phyloP scores from a whole-genome alignment of 306 rosid genomes.

The Begonia masoniana region DNA sequence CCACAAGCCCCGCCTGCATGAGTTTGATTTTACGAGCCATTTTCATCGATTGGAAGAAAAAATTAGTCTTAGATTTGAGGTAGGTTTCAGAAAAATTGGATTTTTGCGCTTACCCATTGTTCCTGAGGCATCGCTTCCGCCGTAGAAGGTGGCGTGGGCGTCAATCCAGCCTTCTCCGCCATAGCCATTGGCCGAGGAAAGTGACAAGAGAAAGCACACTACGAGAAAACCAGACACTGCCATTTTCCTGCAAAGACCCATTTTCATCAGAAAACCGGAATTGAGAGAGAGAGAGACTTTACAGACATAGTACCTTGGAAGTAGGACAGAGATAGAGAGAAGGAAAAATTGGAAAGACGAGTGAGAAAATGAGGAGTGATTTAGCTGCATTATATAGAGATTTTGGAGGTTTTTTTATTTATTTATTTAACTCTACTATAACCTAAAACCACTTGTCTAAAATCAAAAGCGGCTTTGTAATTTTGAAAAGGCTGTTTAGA shows the following conservation, averaged over 20 bases:
- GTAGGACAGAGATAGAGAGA: background rate
- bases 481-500: background rate
- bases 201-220: conserved; percentile 19
- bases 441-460: background rate
- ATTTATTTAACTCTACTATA: background rate
- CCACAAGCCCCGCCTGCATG: conserved; percentile 64
- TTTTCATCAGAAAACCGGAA: background rate
- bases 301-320: background rate
- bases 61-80: background rate
- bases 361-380: background rate
- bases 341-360: background rate
- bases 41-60: background rate
- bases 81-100: background rate
- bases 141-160: conserved; percentile 64
- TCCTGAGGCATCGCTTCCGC: conserved; percentile 62
- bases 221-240: conserved; percentile 11
- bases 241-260: conserved; percentile 28
- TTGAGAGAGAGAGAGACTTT: background rate
- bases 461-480: background rate
- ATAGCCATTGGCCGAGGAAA: conserved; percentile 24
- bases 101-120: conserved; percentile 41
- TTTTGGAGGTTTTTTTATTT: background rate
- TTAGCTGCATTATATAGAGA: background rate
- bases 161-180: conserved; percentile 32
- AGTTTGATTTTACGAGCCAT: background rate